A percentile compares a stretch with the other conserved stretches of the same genome.
These are phyloP conservation scores for Paecilomyces niveus DNA, from an alignment of 2,329 filamentous ascomycete species.

Conservation along the genomic window DNA sequence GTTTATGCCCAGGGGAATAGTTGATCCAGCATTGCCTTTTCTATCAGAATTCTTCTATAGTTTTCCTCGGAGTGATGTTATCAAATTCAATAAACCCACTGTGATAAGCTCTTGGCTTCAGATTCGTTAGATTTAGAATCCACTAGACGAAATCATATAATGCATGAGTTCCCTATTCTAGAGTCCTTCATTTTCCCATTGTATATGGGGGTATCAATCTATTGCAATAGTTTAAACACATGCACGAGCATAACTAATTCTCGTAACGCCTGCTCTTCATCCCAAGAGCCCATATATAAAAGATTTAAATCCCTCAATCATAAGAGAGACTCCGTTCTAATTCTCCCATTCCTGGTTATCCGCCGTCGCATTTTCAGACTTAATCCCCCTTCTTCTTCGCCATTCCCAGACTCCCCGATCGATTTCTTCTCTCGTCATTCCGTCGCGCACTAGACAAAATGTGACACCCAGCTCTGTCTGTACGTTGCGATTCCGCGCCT, in stretches of 20 bases:
- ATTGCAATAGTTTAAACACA: background rate
- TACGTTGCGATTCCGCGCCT: slow-evolving; percentile 78
- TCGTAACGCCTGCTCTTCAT: background rate
- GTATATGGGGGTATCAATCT: slow-evolving; percentile 1
- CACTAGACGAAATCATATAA: no score
- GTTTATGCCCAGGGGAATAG: no score
- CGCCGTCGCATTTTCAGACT: slow-evolving; percentile 10
- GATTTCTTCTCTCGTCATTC: slow-evolving; percentile 68
- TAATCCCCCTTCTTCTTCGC: slow-evolving; percentile 61
- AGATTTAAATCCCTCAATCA: background rate
- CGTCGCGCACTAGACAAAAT: slow-evolving; percentile 75
- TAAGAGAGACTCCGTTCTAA: slow-evolving; percentile 19
- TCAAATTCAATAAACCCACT: no score
- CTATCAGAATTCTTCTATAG: no score
- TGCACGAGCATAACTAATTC: background rate
- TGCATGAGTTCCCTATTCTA: no score
- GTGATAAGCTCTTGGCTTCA: no score
- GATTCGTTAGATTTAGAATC: no score
- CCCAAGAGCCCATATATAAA: background rate
- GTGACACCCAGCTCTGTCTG: slow-evolving; percentile 66
- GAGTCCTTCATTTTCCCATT: background rate
- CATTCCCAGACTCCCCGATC: slow-evolving; percentile 74
- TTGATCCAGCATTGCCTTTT: no score
- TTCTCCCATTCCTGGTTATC: slow-evolving; percentile 7
- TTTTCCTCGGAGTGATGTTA: no score